Percentiles rank a stretch among this genome's conserved stretches.
These are phyloP conservation scores for Aspergillaceae sp. DNA, from an alignment of 2,329 filamentous ascomycete genomes.

Conservation along the genomic window DNA sequence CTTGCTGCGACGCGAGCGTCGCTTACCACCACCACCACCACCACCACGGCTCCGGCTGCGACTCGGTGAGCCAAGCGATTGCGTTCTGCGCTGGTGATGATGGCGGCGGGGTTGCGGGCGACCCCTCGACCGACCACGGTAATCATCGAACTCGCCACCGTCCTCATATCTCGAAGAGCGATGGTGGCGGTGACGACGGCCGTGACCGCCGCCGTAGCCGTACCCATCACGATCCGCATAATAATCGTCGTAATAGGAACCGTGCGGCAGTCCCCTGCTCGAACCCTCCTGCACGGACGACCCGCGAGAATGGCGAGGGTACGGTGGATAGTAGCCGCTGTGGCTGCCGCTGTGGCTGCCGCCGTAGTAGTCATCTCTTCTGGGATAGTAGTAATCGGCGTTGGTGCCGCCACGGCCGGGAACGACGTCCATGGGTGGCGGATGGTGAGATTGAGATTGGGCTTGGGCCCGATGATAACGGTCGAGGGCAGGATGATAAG, in stretches of 20 bases:
- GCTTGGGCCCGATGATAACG: slow-evolving; percentile 18
- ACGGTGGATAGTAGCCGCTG: slow-evolving; percentile 21
- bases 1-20: slow-evolving; percentile 32
- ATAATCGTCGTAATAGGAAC: slow-evolving; percentile 25
- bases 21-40: slow-evolving; percentile 21
- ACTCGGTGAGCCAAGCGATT: slow-evolving; percentile 41
- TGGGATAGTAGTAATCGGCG: slow-evolving; percentile 75
- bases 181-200: slow-evolving; percentile 29
- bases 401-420: slow-evolving; percentile 59
- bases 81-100: slow-evolving; percentile 33
- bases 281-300: not conserved
- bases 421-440: slow-evolving; percentile 5
- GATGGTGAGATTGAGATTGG: not conserved
- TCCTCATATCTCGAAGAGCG: slow-evolving; percentile 16
- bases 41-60: slow-evolving; percentile 46
- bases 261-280: not conserved
- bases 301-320: not conserved
- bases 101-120: too few relatives aligned
- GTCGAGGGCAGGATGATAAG: slow-evolving; percentile 21
- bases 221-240: slow-evolving; percentile 35
- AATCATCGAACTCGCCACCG: slow-evolving; percentile 25
- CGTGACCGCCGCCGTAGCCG: slow-evolving; percentile 27
- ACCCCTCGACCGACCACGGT: slow-evolving; percentile 28
- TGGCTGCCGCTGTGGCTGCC: slow-evolving; percentile 28
- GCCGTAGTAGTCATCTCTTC: slow-evolving; percentile 35